Evolutionary conservation across 331 rosid genomes (phyloP).

Genomic region (Stylosanthes scabra): DNA sequence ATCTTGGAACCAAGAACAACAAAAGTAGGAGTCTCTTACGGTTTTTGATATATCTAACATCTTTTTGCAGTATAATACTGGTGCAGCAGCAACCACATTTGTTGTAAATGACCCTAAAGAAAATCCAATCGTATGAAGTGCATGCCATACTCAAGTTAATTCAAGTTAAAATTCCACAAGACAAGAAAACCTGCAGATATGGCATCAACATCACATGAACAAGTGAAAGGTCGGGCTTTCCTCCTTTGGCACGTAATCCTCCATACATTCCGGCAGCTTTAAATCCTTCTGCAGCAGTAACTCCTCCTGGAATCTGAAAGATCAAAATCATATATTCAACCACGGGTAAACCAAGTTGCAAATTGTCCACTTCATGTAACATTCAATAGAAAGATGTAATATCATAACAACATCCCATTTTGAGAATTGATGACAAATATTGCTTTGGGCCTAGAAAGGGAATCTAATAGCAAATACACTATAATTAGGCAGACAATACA

Average conservation of each 20-base stretch:
- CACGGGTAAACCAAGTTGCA: constrained; percentile 21
- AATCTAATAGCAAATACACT: not conserved
- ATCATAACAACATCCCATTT: not conserved
- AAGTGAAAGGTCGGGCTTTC: constrained; percentile 93
- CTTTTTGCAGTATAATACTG: constrained; percentile 81
- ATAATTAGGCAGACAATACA: not conserved
- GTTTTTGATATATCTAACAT: constrained; percentile 59
- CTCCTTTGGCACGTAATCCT: constrained; percentile 78
- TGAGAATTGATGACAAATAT: not conserved
- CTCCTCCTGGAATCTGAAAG: constrained; percentile 86
- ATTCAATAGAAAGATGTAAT: not conserved
- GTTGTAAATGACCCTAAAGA: constrained; percentile 79
- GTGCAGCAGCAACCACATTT: constrained; percentile 96
- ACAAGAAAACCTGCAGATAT: constrained; percentile 71
- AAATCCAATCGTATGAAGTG: constrained; percentile 32
- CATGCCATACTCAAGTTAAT: constrained; percentile 18
- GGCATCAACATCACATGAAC: constrained; percentile 96
- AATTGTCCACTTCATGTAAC: not conserved
- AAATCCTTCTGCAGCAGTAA: constrained; percentile 90
- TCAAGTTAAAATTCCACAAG: not conserved
- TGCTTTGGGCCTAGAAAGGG: not conserved
- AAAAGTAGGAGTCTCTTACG: constrained; percentile 47
- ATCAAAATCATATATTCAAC: constrained; percentile 31
- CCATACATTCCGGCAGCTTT: constrained; percentile 90
- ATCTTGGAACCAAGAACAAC: constrained; percentile 10